Base-by-base conservation (phyloP, 176 grass and related monocot species). In the Olyra latifolia region DNA sequence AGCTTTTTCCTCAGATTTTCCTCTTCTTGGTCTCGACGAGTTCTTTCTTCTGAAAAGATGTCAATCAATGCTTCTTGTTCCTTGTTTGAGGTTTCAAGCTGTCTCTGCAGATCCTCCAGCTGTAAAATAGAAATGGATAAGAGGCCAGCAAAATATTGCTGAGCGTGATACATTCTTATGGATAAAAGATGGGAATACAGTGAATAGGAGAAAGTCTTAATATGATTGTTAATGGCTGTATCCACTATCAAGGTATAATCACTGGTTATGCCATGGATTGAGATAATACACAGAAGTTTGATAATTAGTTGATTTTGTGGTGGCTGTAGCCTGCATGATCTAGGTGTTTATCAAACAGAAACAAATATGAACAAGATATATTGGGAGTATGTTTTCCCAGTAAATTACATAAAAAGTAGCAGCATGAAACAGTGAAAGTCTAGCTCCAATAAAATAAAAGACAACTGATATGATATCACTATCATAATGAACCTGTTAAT, bases 21-120 rank as follows among this genome's bases (percentile, higher is more conserved):
- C 75, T 95, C 96, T 47, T 99, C 96, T 83, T 68, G 78, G 61
- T 91, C 92, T 56, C 92, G 86, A 3, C 88, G 88, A 49, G 10
- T 91, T 76, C 92, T 95, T 92, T 99, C 96, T 82, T 99, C 96
- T 41, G 96, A 91, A 85, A 99, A 99, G 43, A 99, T 88, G 28
- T 91, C 90, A 1, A 99, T 99, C 66, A 95, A 58, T 41, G 96
- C 92, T 75, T 95, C 96, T 78, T 99, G 96, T 71, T 99, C 96
- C 70, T 93, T 93, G 66, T 80, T 88, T 72, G 88, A 52, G 66
- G 83, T 80, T 78, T 95, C 92, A 66, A 99, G 75, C 74, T 95
- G 89, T 69, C 88, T 86, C 38, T 93, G 69, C 64, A 84, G 48
- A 80, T 83, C 96, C 88, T 99, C 88, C 71, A 99, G 54, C 96